Conservation (phyloP, 768 basidiomycete species). For the Amanita exitialis region DNA sequence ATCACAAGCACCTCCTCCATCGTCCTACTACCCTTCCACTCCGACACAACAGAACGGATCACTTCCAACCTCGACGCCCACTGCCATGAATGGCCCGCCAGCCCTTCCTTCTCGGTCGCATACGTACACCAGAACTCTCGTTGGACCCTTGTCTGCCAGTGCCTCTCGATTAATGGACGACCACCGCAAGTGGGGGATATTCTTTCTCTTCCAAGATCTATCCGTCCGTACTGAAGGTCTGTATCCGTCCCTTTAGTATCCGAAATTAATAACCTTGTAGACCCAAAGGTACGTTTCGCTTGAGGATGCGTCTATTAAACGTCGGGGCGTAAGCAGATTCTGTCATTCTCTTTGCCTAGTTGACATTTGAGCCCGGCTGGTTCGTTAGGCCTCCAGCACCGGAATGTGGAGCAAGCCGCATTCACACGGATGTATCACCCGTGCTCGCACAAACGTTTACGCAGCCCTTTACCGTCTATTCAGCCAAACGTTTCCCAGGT, state of each 20-base stretch:
- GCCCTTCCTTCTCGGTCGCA: constrained; percentile 24
- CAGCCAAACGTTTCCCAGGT: constrained; percentile 91
- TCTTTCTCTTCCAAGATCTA: constrained; percentile 92
- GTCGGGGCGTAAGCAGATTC: constrained; percentile 71
- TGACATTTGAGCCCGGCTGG: background rate
- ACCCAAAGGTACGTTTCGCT: constrained; percentile 64
- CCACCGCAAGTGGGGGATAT: constrained; percentile 78
- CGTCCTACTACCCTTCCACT: constrained; percentile 14
- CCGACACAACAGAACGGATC: constrained; percentile 21
- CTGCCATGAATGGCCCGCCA: constrained; percentile 33
- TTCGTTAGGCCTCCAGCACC: constrained; percentile 56
- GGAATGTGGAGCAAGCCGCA: constrained; percentile 50
- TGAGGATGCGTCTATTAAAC: constrained; percentile 83
- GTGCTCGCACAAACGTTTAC: constrained; percentile 81
- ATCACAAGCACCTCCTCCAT: background rate
- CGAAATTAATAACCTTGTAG: constrained; percentile 8
- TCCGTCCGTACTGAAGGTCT: constrained; percentile 88
- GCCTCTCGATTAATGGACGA: constrained; percentile 81
- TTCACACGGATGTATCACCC: constrained; percentile 62
- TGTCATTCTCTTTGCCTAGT: constrained; percentile 11
- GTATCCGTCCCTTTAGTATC: constrained; percentile 8
- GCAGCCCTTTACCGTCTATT: constrained; percentile 77
- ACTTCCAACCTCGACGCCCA: constrained; percentile 20
- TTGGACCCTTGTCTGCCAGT: constrained; percentile 82
- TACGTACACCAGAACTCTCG: constrained; percentile 78